phyloP scores from a whole-genome alignment of 139 green algal species.

The Desmodesmus armatus region DNA sequence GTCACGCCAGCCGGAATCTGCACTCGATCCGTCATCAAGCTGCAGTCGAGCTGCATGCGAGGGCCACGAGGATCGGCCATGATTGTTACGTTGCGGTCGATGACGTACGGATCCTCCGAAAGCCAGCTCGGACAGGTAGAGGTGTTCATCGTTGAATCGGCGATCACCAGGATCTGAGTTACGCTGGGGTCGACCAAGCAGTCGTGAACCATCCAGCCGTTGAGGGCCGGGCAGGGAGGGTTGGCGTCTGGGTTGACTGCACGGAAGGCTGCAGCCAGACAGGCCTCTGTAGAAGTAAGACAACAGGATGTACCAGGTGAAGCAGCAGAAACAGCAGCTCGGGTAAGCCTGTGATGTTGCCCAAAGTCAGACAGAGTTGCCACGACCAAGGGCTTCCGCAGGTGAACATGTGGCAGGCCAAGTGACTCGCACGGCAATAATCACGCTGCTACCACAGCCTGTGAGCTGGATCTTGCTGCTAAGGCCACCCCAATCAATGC shows the following conservation, averaged over 20 bases:
- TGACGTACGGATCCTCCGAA: background rate
- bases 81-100: slow-evolving; percentile 23
- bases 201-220: slow-evolving; percentile 17
- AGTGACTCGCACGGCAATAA: background rate
- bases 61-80: slow-evolving; percentile 8
- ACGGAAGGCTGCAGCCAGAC: background rate
- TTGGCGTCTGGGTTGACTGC: background rate
- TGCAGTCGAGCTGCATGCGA: slow-evolving; percentile 14
- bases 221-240: background rate
- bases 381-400: background rate
- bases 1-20: background rate
- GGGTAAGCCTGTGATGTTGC: background rate
- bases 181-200: background rate
- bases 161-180: background rate
- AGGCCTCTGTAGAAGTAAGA: background rate
- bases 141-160: background rate
- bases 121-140: background rate
- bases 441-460: background rate
- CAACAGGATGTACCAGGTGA: background rate
- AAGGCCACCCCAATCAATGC: too few species aligned
- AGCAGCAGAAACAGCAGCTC: background rate
- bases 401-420: background rate
- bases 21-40: slow-evolving; percentile 4
- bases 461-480: background rate
- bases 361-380: background rate